A percentile compares a stretch with the other conserved stretches of the same genome.
phyloP scores from a whole-genome alignment of 176 grass and related monocot species.

The Eleusine indica region DNA sequence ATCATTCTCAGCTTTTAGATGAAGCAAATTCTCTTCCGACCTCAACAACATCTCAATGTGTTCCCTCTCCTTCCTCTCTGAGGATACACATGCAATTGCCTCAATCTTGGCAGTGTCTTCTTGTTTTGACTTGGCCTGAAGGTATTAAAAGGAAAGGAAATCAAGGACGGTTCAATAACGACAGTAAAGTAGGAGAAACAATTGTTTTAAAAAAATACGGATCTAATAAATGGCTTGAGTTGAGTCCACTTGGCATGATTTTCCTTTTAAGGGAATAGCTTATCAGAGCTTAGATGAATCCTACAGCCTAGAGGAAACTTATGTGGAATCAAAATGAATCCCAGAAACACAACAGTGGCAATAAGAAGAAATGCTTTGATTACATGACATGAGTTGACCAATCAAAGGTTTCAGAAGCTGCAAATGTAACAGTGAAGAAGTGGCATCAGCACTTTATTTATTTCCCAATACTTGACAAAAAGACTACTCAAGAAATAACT shows the following conservation, averaged over 20 bases:
- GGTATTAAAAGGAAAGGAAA: constrained; percentile 22
- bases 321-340: neutral
- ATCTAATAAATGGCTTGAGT: neutral
- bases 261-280: neutral
- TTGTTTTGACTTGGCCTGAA: constrained; percentile 63
- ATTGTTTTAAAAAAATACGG: neutral
- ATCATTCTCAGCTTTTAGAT: constrained; percentile 78
- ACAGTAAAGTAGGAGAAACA: neutral
- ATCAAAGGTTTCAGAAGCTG: too few relatives aligned
- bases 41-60: constrained; percentile 68
- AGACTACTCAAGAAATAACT: neutral
- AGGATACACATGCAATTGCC: constrained; percentile 50
- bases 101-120: constrained; percentile 67
- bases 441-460: neutral
- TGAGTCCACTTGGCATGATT: neutral
- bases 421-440: constrained; percentile 13
- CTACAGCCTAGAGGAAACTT: too few relatives aligned
- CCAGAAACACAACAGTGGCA: neutral
- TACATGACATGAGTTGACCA: neutral
- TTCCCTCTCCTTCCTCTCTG: constrained; percentile 66
- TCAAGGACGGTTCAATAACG: neutral
- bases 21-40: constrained; percentile 73
- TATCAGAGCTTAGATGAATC: constrained; percentile 1
- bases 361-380: neutral
- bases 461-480: neutral